A percentile compares a stretch with the other conserved stretches of the same genome.
phyloP scores from a whole-genome alignment of 129 eudicot species.

The Arctium minus region DNA sequence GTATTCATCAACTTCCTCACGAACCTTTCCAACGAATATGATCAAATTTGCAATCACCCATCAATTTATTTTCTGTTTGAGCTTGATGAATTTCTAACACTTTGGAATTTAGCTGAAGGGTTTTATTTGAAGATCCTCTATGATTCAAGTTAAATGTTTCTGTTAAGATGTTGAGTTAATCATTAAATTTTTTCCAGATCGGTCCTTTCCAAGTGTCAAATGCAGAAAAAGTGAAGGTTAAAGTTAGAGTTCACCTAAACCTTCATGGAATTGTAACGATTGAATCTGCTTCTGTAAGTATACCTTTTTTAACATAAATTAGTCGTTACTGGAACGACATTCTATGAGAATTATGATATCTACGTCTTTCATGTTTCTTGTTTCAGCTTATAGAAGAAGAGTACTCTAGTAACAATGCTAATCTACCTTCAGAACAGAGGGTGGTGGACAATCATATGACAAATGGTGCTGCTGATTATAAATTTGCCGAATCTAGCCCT shows the following conservation, averaged over 20 bases:
- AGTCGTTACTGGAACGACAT: background rate
- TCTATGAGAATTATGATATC: background rate
- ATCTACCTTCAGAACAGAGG: conserved; percentile 37
- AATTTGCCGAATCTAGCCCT: conserved; percentile 25
- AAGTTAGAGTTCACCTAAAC: conserved; percentile 67
- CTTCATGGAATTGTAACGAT: conserved; percentile 72
- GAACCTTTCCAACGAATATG: background rate
- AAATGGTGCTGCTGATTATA: conserved; percentile 38
- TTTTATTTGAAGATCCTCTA: background rate
- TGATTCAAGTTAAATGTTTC: background rate
- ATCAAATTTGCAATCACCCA: background rate
- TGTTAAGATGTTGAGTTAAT: background rate
- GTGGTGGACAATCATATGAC: conserved; percentile 33
- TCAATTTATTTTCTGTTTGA: background rate
- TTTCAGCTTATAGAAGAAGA: conserved; percentile 60
- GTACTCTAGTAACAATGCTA: conserved; percentile 30
- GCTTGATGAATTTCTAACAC: background rate
- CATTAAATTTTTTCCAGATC: conserved; percentile 43
- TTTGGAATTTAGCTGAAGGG: background rate
- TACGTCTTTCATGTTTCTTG: background rate
- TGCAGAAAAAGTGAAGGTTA: conserved; percentile 47
- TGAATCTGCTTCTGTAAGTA: conserved; percentile 76
- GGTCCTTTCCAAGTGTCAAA: conserved; percentile 65
- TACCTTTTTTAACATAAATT: conserved; percentile 2
- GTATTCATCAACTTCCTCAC: background rate